Evolutionary conservation across 139 green algal genomes (phyloP).

Genomic region (Parachlorella kessleri): DNA sequence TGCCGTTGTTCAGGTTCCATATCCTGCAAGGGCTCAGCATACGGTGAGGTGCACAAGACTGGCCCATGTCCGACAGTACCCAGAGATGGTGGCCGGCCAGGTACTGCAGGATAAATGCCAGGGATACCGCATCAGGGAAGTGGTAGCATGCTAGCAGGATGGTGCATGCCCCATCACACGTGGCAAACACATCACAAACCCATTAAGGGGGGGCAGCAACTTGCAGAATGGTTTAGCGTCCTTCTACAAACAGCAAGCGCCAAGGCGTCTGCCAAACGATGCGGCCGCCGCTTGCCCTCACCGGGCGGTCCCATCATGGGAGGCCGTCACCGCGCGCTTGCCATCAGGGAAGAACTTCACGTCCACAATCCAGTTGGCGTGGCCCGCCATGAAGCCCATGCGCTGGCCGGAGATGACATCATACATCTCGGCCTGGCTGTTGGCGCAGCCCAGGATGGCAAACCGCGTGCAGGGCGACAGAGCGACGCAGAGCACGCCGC

Average conservation of each 20-base stretch:
- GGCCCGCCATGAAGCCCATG: conserved; percentile 59
- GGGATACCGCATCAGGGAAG: too few relatives aligned
- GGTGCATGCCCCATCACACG: conserved; percentile 14
- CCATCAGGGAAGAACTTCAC: conserved; percentile 37
- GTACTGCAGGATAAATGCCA: too few relatives aligned
- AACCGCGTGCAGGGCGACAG: conserved; percentile 48
- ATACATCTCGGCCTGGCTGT: conserved; percentile 64
- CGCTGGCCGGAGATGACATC: conserved; percentile 52
- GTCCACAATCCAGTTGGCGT: conserved; percentile 66
- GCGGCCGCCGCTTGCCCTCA: conserved; percentile 4
- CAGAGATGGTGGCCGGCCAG: too few relatives aligned
- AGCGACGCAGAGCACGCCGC: conserved; percentile 37
- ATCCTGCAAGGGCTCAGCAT: conserved; percentile 47
- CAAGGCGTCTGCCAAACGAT: too few relatives aligned
- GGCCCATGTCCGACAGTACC: too few relatives aligned
- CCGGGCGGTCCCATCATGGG: conserved; percentile 48
- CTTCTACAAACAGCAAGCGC: too few relatives aligned
- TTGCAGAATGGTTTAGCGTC: too few relatives aligned
- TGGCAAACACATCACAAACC: not conserved
- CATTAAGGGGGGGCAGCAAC: not conserved
- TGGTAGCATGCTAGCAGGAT: not conserved
- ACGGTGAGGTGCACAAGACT: too few relatives aligned
- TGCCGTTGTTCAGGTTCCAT: conserved; percentile 50
- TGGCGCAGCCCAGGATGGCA: conserved; percentile 46
- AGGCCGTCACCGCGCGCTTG: conserved; percentile 32